Evolutionary conservation across 371 early-diverging fungal species (phyloP).

Genomic region (Synchytrium microbalum): DNA sequence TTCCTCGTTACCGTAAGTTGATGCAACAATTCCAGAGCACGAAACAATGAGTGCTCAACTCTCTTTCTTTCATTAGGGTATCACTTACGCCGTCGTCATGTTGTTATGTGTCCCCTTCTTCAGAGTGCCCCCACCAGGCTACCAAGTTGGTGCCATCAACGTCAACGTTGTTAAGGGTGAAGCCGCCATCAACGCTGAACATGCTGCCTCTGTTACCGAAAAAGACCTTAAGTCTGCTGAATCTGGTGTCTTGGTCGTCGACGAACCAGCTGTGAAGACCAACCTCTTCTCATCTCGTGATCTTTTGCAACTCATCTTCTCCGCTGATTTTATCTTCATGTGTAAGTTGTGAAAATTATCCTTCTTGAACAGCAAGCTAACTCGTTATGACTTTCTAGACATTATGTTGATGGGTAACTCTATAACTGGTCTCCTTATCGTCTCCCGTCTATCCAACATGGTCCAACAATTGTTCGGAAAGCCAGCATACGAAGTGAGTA

Average conservation of each 20-base stretch:
- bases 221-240: too few relatives aligned
- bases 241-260: too few relatives aligned
- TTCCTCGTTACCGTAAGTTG: not conserved
- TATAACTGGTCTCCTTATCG: not conserved
- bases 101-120: not conserved
- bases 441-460: not conserved
- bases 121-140: constrained; percentile 23
- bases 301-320: too few relatives aligned
- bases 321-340: too few relatives aligned
- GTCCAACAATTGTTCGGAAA: constrained; percentile 4
- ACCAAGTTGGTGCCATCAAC: constrained; percentile 46
- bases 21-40: not conserved
- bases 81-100: not conserved
- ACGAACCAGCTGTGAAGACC: too few relatives aligned
- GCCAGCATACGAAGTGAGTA: too few relatives aligned
- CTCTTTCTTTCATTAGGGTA: constrained; percentile 40
- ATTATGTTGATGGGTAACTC: not conserved
- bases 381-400: not conserved
- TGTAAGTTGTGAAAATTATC: too few relatives aligned
- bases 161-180: constrained; percentile 39
- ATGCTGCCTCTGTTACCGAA: too few relatives aligned
- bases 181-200: too few relatives aligned
- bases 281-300: too few relatives aligned
- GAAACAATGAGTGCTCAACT: constrained; percentile 22
- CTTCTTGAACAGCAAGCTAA: too few relatives aligned